Base-by-base conservation (phyloP, 2,329 filamentous ascomycete genomes). In the Botrytis fragariae region DNA sequence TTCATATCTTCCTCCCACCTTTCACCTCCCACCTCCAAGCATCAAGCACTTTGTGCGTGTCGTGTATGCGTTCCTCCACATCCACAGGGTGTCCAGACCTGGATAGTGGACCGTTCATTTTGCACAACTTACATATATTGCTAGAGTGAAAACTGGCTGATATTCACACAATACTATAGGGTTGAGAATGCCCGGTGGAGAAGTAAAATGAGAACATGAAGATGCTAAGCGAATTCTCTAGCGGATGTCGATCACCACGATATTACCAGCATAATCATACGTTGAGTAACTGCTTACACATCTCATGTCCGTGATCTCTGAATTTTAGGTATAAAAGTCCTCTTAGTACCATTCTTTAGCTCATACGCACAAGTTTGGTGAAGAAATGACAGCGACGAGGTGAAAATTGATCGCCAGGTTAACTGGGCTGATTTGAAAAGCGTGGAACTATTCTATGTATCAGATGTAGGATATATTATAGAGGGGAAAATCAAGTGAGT, bases 81-180 rank as follows among this genome's bases (percentile, higher is more conserved):
- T 1, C 1, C 14, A 54, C 3, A 2, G 9, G 0, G 0, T 0
- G 1, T 29, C 51, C n/a, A n/a, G 48, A 29, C 48, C 16, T 44
- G 14, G 42, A 44, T n/a, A 6, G 14, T 0, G 39, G 39, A 16
- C 39, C 14, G 14, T 42, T 44, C 42, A 18, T 44, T 44, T 44
- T 44, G 16, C 4, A 44, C 3, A 12, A 18, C 42, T 44, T 44
- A 16, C 1, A 51, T 6, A 14, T 12, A 51, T 14, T 2, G n/a
- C 4, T 14, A 14, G 48, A n/a, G 10, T 51, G 25, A 54, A 16
- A 3, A 16, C 3, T 6, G 5, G 1, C 10, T 44, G 14, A 29
- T 29, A 29, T 54, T 54, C 29, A 16, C 29, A 54, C 51, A 54
- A 29, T 29, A 16, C 5, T 29, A 4, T 54, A n/a, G n/a, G n/a